These are phyloP conservation scores for Auriscalpium microsporum DNA, from an alignment of 768 basidiomycete species.

Conservation along the genomic window DNA sequence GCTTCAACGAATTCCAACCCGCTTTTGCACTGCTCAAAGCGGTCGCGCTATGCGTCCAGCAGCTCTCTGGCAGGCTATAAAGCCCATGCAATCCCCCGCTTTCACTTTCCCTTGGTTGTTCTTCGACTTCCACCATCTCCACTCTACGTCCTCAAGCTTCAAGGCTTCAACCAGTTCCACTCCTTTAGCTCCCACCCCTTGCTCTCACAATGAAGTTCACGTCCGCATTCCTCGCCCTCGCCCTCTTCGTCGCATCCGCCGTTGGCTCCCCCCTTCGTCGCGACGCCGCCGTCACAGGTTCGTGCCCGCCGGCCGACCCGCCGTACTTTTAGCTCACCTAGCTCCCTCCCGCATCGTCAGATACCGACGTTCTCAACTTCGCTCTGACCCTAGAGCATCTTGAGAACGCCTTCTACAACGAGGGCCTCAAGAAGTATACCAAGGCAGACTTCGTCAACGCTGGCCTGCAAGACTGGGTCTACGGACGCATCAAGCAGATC, in stretches of 20 bases:
- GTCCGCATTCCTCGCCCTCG: neutral
- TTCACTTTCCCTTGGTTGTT: constrained; percentile 1
- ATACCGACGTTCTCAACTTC: constrained; percentile 24
- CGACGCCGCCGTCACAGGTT: constrained; percentile 4
- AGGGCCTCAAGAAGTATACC: constrained; percentile 28
- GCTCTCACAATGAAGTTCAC: constrained; percentile 5
- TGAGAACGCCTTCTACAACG: constrained; percentile 27
- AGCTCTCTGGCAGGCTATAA: neutral
- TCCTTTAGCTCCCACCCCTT: constrained; percentile 2
- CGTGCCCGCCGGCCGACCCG: neutral
- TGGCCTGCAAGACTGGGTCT: constrained; percentile 29
- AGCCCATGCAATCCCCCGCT: neutral
- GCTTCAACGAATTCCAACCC: neutral
- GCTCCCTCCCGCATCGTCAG: constrained; percentile 4
- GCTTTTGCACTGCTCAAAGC: no score
- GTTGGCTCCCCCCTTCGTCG: constrained; percentile 6
- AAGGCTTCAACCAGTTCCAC: constrained; percentile 3
- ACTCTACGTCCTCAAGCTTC: neutral
- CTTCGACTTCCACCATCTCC: neutral
- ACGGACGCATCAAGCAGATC: constrained; percentile 28
- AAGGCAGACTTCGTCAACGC: constrained; percentile 29
- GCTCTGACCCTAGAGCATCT: constrained; percentile 31
- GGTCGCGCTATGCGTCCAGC: no score
- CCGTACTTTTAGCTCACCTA: neutral
- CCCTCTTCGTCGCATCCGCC: neutral